These are phyloP conservation scores for Huntiella moniliformis DNA, from an alignment of 2,329 filamentous ascomycete genomes.

Conservation along the genomic window DNA sequence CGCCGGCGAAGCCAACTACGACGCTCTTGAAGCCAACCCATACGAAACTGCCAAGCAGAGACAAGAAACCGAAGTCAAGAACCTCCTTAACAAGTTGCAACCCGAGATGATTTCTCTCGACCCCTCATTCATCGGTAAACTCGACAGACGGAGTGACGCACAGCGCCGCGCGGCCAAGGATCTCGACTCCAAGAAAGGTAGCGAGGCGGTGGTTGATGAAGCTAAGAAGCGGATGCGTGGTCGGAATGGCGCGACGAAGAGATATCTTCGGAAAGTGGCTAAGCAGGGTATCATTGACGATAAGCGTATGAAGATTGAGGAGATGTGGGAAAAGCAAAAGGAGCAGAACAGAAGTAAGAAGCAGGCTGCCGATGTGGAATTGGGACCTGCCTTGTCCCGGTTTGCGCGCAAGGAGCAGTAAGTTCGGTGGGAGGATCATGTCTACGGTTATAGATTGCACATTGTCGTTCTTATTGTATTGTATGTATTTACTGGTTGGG, in stretches of 20 bases:
- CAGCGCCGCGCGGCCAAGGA: conserved; percentile 61
- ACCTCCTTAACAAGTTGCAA: conserved; percentile 79
- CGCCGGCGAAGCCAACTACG: conserved; percentile 92
- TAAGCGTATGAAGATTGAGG: conserved; percentile 71
- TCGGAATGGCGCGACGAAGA: conserved; percentile 73
- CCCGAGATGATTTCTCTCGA: conserved; percentile 95
- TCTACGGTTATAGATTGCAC: no score
- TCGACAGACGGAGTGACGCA: conserved; percentile 65
- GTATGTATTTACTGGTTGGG: no score
- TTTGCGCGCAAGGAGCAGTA: conserved; percentile 55
- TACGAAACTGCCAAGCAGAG: conserved; percentile 88
- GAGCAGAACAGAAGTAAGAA: conserved; percentile 44
- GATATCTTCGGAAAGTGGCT: conserved; percentile 80
- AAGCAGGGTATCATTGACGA: conserved; percentile 92
- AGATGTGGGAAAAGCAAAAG: conserved; percentile 55
- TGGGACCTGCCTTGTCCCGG: conserved; percentile 70
- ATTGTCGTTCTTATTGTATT: no score
- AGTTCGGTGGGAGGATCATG: background rate
- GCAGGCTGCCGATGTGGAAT: conserved; percentile 46
- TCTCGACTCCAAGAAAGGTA: conserved; percentile 48
- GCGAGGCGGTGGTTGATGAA: conserved; percentile 32
- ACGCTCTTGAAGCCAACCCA: conserved; percentile 82
- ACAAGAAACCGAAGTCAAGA: conserved; percentile 79
- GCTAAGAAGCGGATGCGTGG: conserved; percentile 65
- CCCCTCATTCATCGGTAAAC: conserved; percentile 74